Conservation (phyloP, 1,284 basidiomycete genomes). For the Cutaneotrichosporon mucoides region DNA sequence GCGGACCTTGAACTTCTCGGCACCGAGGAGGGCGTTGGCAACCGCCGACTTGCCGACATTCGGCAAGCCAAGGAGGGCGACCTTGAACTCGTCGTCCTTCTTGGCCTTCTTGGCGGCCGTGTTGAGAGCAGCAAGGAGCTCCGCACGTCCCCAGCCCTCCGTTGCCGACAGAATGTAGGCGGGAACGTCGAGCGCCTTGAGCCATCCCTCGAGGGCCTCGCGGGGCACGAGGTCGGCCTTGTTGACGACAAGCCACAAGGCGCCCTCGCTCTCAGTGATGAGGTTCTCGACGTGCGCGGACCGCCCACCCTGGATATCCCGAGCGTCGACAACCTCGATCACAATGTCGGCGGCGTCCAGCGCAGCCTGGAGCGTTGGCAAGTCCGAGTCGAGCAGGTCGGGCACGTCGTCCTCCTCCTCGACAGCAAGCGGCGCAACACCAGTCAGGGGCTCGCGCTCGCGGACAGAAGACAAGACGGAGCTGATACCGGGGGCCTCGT, state of each 20-base stretch:
- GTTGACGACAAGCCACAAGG: conserved; percentile 68
- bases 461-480: conserved; percentile 26
- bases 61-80: conserved; percentile 55
- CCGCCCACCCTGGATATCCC: conserved; percentile 71
- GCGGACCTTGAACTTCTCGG: conserved; percentile 33
- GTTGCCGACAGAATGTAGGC: conserved; percentile 63
- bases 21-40: conserved; percentile 66
- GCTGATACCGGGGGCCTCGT: conserved; percentile 40
- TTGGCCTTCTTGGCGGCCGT: conserved; percentile 12
- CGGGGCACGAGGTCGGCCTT: conserved; percentile 85
- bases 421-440: conserved; percentile 9
- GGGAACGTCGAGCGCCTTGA: conserved; percentile 63
- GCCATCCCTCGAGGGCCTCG: conserved; percentile 75
- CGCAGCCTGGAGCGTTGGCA: conserved; percentile 65
- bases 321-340: conserved; percentile 76
- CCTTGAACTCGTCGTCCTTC: conserved; percentile 33
- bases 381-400: conserved; percentile 63
- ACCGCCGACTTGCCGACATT: conserved; percentile 77
- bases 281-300: conserved; percentile 64
- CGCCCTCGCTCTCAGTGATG: conserved; percentile 45
- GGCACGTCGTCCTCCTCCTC: conserved; percentile 52
- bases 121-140: conserved; percentile 24
- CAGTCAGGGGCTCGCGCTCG: conserved; percentile 19
- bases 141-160: conserved; percentile 27
- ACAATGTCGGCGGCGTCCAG: conserved; percentile 79